Evolutionary conservation across 176 grass and related monocot species (phyloP), one percentile per base, ranked within the genome.

Genomic region (Bothriochloa decipiens): DNA sequence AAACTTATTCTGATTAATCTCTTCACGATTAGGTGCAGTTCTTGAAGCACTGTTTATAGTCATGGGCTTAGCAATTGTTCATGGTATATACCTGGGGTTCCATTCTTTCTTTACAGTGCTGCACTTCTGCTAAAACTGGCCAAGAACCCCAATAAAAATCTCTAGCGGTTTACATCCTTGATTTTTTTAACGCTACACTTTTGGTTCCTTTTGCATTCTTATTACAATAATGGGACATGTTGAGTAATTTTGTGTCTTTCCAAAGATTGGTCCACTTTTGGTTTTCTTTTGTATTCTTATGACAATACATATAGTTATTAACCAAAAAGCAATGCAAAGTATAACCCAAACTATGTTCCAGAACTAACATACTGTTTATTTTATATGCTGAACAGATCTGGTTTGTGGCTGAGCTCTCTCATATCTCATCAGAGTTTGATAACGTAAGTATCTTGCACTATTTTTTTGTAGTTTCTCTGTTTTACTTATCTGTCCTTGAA

Each of bases 341-440:
- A 28, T 14, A 47, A 4, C 4, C 3, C n/a, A 71, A 42, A 28
- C 7, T 49, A 28, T 73, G 25, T 1, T 11, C 23, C n/a, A 47
- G 25, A 14, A n/a, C 23, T 73, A 14, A 47, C 14, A 28, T 73
- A 28, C 14, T 47, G 23, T 47, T 73, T 14, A 73, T 74, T 18
- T 74, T 49, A 20, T 49, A 20, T 29, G 20, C 68, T 86, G 57
- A 57, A 45, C 88, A 98, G 96, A 72, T 99, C 65, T 99, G 96
- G 96, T 99, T 95, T 78, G 96, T 99, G 96, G 96, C 93, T n/a
- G 96, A 99, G 79, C 90, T 87, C 86, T 99, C 96, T 82, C 93
- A 99, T 84, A 89, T 99, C 75, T 94, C 96, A 2, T 73, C 96
- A 16, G 96, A 99, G 66, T 94, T 99, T 17, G 91, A 99, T 85